Evolutionary conservation across 164 flowering plant species (phyloP), one percentile per base, ranked within the genome.

Genomic region (Magnolia kwangsiensis): DNA sequence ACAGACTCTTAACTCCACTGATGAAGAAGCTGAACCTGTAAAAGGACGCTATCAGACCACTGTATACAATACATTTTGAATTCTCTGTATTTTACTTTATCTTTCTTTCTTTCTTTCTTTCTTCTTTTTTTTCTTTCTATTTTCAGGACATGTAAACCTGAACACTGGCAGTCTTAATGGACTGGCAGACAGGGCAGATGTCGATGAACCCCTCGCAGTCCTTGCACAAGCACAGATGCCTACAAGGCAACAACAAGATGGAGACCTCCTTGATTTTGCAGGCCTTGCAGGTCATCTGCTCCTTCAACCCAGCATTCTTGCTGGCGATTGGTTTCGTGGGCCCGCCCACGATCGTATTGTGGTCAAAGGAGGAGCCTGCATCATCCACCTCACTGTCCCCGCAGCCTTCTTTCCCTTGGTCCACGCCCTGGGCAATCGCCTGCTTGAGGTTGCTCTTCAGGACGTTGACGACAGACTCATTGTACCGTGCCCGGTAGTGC

Each of bases 311-410:
- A 50, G 14, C 76, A 55, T 55, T 55, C 71, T 79, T 80, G 67
- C 72, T 59, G 7, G 74, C 24, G 37, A 61, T 18, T 0, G 83
- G 29, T 49, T 75, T 85, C 31, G 76, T 78, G 20, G 84, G 63
- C 0, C 85, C 84, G 21, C 76, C 81, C 7, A 72, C 73, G 24
- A 84, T 45, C 61, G 84, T 71, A 50, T 76, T 88, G 24, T 85
- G 86, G 73, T 88, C 87, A 80, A 80, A 88, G 0, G 95, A 83
- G 37, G 85, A 94, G 16, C 91, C 91, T 21, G 95, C 88, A 80
- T 94, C 96, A 69, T 92, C 97, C 3, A 85, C 84, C 74, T 88
- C 94, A 66, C 90, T 92, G 79, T 94, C 97, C 1, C 97, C 97
- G 74, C 85, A 92, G 8, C 98, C 97, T 85, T 94, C 98, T 75